These are phyloP conservation scores for Blastomyces gilchristii DNA, from an alignment of 2,329 filamentous ascomycete genomes.

Conservation along the genomic window DNA sequence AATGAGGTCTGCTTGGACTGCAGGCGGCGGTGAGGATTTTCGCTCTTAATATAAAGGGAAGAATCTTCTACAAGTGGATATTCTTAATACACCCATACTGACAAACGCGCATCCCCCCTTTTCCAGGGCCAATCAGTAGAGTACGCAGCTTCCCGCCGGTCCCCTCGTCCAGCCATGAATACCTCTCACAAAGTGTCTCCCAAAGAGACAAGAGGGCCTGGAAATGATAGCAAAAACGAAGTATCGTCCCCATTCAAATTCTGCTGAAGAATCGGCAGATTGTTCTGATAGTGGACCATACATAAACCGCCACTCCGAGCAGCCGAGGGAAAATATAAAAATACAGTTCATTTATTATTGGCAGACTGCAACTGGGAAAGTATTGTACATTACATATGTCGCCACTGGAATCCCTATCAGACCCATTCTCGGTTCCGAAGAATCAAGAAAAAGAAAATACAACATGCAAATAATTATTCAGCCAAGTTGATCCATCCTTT, in stretches of 20 bases:
- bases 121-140: neutral
- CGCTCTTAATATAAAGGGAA: no score
- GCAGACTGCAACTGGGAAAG: neutral
- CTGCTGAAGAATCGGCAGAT: neutral
- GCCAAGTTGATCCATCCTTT: neutral
- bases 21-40: no score
- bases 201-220: neutral
- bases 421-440: neutral
- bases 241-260: neutral
- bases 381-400: neutral
- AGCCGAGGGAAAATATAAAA: neutral
- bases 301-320: neutral
- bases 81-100: no score
- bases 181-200: neutral
- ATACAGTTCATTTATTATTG: neutral
- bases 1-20: no score
- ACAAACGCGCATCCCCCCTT: neutral
- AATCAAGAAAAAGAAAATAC: neutral
- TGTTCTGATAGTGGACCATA: neutral
- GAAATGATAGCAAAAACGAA: neutral
- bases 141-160: neutral
- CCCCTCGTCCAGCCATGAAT: neutral
- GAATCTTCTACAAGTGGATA: no score
- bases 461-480: neutral
- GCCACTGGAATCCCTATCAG: neutral